phyloP scores from a whole-genome alignment of 495 filamentous ascomycete genomes.

The Hyphodiscus hymeniophilus region DNA sequence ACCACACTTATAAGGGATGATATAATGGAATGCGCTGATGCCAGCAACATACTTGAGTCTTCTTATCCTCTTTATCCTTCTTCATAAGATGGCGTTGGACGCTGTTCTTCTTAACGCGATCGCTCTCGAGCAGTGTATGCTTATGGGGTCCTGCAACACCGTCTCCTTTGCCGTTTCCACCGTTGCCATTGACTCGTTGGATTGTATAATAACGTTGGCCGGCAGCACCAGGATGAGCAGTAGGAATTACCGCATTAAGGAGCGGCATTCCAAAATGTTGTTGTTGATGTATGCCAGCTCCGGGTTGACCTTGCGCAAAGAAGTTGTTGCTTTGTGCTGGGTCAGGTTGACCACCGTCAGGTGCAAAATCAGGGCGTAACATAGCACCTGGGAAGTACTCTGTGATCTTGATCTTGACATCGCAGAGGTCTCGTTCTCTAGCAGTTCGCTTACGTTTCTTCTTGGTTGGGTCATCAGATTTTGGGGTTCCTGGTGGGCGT shows the following conservation, averaged over 20 bases:
- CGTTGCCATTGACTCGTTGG: conserved; percentile 71
- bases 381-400: conserved; percentile 63
- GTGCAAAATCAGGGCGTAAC: conserved; percentile 21
- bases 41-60: conserved; percentile 49
- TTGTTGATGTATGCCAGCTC: conserved; percentile 14
- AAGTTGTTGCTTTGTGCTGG: conserved; percentile 22
- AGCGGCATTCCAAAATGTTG: conserved; percentile 38
- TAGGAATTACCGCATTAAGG: conserved; percentile 19
- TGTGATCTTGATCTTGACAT: conserved; percentile 90
- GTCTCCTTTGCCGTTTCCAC: conserved; percentile 62
- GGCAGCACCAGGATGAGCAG: conserved; percentile 33
- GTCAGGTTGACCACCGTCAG: conserved; percentile 24
- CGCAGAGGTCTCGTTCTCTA: conserved; percentile 71
- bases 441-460: conserved; percentile 81
- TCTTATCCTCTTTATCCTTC: conserved; percentile 61
- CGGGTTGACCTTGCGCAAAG: conserved; percentile 27
- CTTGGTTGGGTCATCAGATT: conserved; percentile 78
- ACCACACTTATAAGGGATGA: too few species aligned
- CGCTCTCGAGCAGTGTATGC: conserved; percentile 70
- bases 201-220: conserved; percentile 61
- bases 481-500: conserved; percentile 72
- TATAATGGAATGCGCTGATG: neutral
- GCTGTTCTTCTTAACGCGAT: conserved; percentile 80
- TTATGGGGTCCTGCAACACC: conserved; percentile 60
- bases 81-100: conserved; percentile 60